These are phyloP conservation scores for Astraeus odoratus DNA, from an alignment of 768 basidiomycete species.

Conservation along the genomic window DNA sequence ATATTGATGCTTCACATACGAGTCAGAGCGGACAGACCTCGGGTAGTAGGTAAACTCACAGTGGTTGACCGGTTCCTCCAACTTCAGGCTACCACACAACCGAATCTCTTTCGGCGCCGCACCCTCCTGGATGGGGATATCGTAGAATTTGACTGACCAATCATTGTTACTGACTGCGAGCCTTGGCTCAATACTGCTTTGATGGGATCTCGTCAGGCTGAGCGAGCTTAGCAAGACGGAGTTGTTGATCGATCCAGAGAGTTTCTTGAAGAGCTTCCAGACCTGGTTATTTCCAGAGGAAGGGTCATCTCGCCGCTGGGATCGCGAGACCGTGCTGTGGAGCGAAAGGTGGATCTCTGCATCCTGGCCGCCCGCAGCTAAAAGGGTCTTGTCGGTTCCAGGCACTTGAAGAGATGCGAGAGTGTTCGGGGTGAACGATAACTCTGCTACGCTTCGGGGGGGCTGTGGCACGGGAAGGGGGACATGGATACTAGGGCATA, in stretches of 20 bases:
- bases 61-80: conserved; percentile 75
- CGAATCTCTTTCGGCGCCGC: conserved; percentile 35
- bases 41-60: conserved; percentile 40
- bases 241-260: conserved; percentile 75
- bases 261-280: conserved; percentile 52
- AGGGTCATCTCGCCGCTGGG: conserved; percentile 11
- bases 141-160: conserved; percentile 71
- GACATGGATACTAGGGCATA: conserved; percentile 10
- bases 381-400: conserved; percentile 46
- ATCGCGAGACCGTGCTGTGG: conserved; percentile 26
- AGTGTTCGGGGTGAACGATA: conserved; percentile 57
- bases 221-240: conserved; percentile 63
- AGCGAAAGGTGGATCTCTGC: conserved; percentile 64
- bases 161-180: conserved; percentile 87
- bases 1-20: conserved; percentile 63
- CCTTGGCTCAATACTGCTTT: conserved; percentile 67
- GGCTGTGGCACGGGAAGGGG: conserved; percentile 25
- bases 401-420: conserved; percentile 50
- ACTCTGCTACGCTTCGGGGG: conserved; percentile 43
- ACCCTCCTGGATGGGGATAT: conserved; percentile 51
- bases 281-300: conserved; percentile 14
- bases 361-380: conserved; percentile 73
- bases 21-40: conserved; percentile 7
- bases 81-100: conserved; percentile 45
- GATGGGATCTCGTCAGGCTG: conserved; percentile 49